Percentiles rank a stretch among this genome's conserved stretches.
These are phyloP conservation scores for Microcos paniculata DNA, from an alignment of 345 rosid genomes.

Conservation along the genomic window DNA sequence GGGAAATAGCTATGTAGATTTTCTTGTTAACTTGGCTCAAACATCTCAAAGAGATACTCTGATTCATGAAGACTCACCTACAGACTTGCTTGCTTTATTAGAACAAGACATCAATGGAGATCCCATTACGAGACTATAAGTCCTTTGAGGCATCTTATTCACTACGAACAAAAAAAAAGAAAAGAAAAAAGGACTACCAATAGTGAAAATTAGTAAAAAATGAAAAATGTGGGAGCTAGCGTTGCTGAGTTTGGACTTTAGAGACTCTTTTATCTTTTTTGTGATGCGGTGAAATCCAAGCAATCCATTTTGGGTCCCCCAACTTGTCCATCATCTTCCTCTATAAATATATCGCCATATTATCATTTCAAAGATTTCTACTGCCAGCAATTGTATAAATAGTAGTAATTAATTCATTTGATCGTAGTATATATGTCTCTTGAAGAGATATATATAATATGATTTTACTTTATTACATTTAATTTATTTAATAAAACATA, in stretches of 20 bases:
- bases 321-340: conserved; percentile 11
- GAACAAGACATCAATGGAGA: no score
- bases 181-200: background rate
- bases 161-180: no score
- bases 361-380: conserved; percentile 18
- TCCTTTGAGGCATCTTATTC: no score
- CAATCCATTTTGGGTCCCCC: conserved; percentile 48
- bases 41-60: no score
- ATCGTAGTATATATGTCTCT: background rate
- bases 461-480: no score
- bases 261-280: no score
- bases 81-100: no score
- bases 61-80: no score
- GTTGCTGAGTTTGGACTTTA: background rate
- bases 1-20: no score
- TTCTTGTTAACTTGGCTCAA: no score
- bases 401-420: background rate
- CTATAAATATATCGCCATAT: background rate
- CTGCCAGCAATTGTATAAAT: background rate
- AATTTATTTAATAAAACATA: no score
- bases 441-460: background rate
- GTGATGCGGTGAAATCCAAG: conserved; percentile 76
- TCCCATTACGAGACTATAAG: no score
- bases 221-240: background rate
- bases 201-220: background rate